Percentiles rank a stretch among this genome's conserved stretches.
phyloP scores from a whole-genome alignment of 1,139 yeast species.

The Zygotorulaspora mrakii region DNA sequence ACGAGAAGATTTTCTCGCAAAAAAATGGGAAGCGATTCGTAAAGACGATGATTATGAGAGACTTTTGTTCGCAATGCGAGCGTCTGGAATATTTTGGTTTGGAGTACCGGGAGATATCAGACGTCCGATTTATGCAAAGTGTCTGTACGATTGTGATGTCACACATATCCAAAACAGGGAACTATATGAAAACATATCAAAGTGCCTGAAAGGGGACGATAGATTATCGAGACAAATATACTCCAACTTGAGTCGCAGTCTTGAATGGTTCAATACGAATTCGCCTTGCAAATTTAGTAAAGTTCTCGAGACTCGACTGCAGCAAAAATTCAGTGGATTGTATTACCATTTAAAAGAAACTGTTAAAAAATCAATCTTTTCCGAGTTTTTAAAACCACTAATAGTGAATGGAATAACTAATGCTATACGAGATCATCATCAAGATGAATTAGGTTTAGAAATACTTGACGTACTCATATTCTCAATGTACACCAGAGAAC shows the following conservation, averaged over 20 bases:
- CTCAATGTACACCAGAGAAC: conserved; percentile 12
- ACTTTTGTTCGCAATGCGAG: conserved; percentile 11
- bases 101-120: conserved; percentile 17
- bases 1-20: conserved; percentile 11
- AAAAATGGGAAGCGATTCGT: conserved; percentile 11
- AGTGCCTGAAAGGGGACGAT: conserved; percentile 8
- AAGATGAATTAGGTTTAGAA: conserved; percentile 13
- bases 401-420: conserved; percentile 8
- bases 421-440: conserved; percentile 9
- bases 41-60: conserved; percentile 6
- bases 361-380: conserved; percentile 10
- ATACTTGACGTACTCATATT: conserved; percentile 14
- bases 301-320: conserved; percentile 10
- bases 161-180: not conserved
- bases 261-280: conserved; percentile 2
- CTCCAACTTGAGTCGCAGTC: conserved; percentile 7
- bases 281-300: conserved; percentile 3
- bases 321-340: conserved; percentile 12
- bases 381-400: conserved; percentile 14
- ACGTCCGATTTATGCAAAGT: conserved; percentile 8
- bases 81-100: conserved; percentile 14
- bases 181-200: conserved; percentile 5
- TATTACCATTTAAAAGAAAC: conserved; percentile 14
- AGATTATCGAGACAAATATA: conserved; percentile 11
- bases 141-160: conserved; percentile 6